Percentiles rank a stretch among this genome's conserved stretches.
These are phyloP conservation scores for Yamadazyma songkhlaensis DNA, from an alignment of 1,139 yeast species.

Conservation along the genomic window DNA sequence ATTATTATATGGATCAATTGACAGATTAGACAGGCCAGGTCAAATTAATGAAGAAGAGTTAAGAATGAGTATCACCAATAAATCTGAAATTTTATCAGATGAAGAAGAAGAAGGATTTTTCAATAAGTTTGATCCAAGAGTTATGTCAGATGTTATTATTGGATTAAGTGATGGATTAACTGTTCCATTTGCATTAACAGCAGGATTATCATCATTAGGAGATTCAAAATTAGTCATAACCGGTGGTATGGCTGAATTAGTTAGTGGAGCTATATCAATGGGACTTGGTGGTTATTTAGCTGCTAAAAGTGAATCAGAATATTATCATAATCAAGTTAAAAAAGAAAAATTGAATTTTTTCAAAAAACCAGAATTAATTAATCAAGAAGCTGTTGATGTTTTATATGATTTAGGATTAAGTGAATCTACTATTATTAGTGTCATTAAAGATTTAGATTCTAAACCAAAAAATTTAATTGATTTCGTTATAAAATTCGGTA, in stretches of 20 bases:
- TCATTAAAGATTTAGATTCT: conserved; percentile 66
- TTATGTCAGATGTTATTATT: conserved; percentile 76
- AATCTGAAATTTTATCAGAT: conserved; percentile 21
- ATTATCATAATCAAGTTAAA: conserved; percentile 66
- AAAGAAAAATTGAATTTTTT: conserved; percentile 68
- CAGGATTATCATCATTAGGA: conserved; percentile 76
- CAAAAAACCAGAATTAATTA: conserved; percentile 56
- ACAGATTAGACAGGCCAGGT: conserved; percentile 33
- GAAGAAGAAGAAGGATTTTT: conserved; percentile 34
- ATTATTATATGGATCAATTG: conserved; percentile 40
- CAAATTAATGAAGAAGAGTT: conserved; percentile 41
- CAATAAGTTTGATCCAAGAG: conserved; percentile 60
- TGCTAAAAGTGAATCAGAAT: conserved; percentile 75
- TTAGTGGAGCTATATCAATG: conserved; percentile 83
- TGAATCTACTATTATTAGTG: conserved; percentile 61
- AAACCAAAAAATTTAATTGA: conserved; percentile 68
- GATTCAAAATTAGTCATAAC: conserved; percentile 73
- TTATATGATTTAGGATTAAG: conserved; percentile 68
- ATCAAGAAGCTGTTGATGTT: conserved; percentile 72
- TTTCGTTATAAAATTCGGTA: conserved; percentile 69
- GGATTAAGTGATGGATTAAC: conserved; percentile 81
- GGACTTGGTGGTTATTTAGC: conserved; percentile 83
- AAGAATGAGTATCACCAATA: conserved; percentile 20
- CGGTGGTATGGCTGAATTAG: conserved; percentile 84
- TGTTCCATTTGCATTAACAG: conserved; percentile 82